Conservation (phyloP, 2,329 filamentous ascomycete genomes). For the Scytalidium sp. region DNA sequence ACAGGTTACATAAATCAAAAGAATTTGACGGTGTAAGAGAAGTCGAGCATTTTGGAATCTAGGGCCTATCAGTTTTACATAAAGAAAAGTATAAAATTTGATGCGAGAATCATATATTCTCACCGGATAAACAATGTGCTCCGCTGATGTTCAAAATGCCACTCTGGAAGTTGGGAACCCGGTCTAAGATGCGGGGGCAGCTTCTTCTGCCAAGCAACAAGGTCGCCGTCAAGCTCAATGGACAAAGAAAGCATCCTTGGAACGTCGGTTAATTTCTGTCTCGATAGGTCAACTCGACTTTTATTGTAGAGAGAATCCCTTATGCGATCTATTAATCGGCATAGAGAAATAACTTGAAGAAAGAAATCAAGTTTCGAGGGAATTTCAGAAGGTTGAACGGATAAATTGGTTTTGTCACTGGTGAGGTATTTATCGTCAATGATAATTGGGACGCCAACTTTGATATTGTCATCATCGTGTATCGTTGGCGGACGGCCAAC, state of each 20-base stretch:
- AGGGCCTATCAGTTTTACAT: not conserved
- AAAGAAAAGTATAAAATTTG: not conserved
- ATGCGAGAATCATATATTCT: too few species aligned
- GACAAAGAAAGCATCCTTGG: not conserved
- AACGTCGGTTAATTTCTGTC: not conserved
- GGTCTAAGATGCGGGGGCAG: not conserved
- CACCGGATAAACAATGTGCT: not conserved
- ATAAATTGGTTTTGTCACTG: not conserved
- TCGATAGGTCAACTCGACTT: not conserved
- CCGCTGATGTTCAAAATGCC: not conserved
- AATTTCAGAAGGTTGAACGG: slow-evolving; percentile 13
- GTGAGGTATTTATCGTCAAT: slow-evolving; percentile 30
- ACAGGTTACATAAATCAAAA: not conserved
- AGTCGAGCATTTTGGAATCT: not conserved
- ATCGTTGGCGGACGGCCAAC: slow-evolving; percentile 22
- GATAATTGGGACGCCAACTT: slow-evolving; percentile 13
- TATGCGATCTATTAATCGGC: not conserved
- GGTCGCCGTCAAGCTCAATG: not conserved
- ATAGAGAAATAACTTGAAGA: slow-evolving; percentile 26
- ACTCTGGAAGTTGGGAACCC: not conserved
- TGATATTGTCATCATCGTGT: not conserved
- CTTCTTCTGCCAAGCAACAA: not conserved
- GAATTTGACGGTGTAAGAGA: not conserved
- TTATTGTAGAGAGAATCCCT: not conserved
- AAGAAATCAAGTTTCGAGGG: slow-evolving; percentile 42